Percentiles rank a stretch among this genome's conserved stretches.
These are phyloP conservation scores for Neofusicoccum laricinum DNA, from an alignment of 2,329 filamentous ascomycete species.

Conservation along the genomic window DNA sequence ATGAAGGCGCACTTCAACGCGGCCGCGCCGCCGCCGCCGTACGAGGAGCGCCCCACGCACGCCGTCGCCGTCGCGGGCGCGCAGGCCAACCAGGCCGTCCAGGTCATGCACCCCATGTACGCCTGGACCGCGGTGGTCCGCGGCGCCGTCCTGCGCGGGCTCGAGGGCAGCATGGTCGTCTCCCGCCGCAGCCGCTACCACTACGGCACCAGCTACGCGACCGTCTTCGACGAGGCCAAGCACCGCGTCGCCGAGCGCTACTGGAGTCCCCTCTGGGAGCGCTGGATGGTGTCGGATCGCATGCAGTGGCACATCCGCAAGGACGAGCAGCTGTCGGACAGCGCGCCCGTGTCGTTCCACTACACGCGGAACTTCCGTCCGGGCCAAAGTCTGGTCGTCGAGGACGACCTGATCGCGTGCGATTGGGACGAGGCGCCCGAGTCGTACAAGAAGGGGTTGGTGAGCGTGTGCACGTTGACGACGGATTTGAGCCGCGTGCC, in stretches of 20 bases:
- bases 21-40: constrained; percentile 46
- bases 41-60: constrained; percentile 70
- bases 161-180: constrained; percentile 78
- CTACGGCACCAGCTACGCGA: constrained; percentile 79
- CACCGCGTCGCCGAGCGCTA: constrained; percentile 72
- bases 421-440: constrained; percentile 65
- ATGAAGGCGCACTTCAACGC: constrained; percentile 67
- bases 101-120: constrained; percentile 75
- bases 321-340: constrained; percentile 72
- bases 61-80: constrained; percentile 51
- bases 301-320: constrained; percentile 87
- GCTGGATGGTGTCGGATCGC: constrained; percentile 78
- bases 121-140: constrained; percentile 79
- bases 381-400: constrained; percentile 72
- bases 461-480: constrained; percentile 76
- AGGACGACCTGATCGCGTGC: constrained; percentile 76
- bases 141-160: constrained; percentile 69
- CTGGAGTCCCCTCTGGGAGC: constrained; percentile 76
- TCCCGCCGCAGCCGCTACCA: constrained; percentile 71
- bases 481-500: constrained; percentile 76
- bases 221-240: constrained; percentile 72
- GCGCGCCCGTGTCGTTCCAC: constrained; percentile 74
- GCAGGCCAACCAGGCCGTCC: constrained; percentile 56
- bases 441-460: constrained; percentile 49
- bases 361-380: constrained; percentile 83